Evolutionary conservation across 2,329 filamentous ascomycete genomes (phyloP), one percentile per base, ranked within the genome.

Genomic region (Lasiodiplodia sp.): DNA sequence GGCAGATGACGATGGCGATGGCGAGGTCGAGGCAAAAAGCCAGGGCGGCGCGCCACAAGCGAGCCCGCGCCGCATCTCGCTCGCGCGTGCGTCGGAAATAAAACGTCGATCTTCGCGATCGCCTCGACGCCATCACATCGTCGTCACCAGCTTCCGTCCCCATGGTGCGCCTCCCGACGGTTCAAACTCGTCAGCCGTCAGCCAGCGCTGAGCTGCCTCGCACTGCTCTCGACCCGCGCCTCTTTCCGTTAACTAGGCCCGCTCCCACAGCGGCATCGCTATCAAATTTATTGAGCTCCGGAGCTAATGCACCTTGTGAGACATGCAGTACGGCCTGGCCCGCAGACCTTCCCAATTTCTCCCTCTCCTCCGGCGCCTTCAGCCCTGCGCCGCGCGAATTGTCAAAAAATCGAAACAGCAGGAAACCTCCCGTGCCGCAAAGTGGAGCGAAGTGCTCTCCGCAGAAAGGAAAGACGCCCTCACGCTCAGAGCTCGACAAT

Each of bases 401-500:
- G 12, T 38, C 8, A 18, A 23, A 57, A 34, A 38, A 21, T n/a
- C 16, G 37, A 23, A 37, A 34, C 16, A 7, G 28, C n/a, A 37
- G 16, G 18, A 38, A 40, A 31, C 2, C 21, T 37, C 7, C 14
- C 5, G 37, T 60, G 31, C 38, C 56, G 37, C 56, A 60, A 4
- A 28, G 28, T 37, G 53, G 53, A 34, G 14, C 23, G 6, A 37
- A n/a, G 53, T 4, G 28, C 37, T 25, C 55, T 34, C 56, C 23
- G 7, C 56, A 25, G 37, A 25, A 14, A 60, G 37, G 25, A 60
- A 25, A 60, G 56, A 44, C 56, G 38, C 56, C 21, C 37, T 18
- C n/a, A 16, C 16, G 56, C 56, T 16, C 56, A 60, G 37, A 44
- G 56, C 56, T 60, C 38, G 56, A 40, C 37, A 60, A 60, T 60